Percentiles rank a stretch among this genome's conserved stretches.
Conservation (phyloP, 2,329 filamentous ascomycete genomes). For the Hawksworthiomyces lignivorus region DNA sequence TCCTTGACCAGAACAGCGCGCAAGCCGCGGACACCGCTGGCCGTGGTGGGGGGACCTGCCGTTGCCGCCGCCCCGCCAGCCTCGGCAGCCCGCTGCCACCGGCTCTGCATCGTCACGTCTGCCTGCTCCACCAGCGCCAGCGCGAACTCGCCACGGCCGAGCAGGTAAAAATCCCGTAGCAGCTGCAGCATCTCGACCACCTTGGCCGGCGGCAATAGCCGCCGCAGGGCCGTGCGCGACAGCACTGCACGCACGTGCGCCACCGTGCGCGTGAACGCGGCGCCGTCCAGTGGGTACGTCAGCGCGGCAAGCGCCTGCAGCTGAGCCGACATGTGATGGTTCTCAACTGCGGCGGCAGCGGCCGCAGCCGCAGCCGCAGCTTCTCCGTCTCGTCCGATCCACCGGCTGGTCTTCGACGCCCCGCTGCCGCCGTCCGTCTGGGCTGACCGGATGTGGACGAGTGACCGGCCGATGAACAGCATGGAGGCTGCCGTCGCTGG, state of each 20-base stretch:
- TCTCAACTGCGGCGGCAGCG: slow-evolving; percentile 35
- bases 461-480: slow-evolving; percentile 80
- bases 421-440: slow-evolving; percentile 21
- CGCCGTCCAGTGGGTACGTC: slow-evolving; percentile 64
- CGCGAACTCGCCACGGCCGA: slow-evolving; percentile 86
- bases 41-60: slow-evolving; percentile 8
- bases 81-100: slow-evolving; percentile 55
- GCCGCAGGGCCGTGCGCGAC: slow-evolving; percentile 75
- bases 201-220: slow-evolving; percentile 67
- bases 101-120: slow-evolving; percentile 67
- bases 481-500: slow-evolving; percentile 70
- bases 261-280: slow-evolving; percentile 63
- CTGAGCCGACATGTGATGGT: slow-evolving; percentile 52
- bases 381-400: slow-evolving; percentile 1
- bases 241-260: slow-evolving; percentile 71
- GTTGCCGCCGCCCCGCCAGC: not conserved
- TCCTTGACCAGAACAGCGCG: slow-evolving; percentile 70
- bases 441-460: slow-evolving; percentile 64
- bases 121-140: slow-evolving; percentile 79
- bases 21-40: slow-evolving; percentile 40
- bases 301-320: slow-evolving; percentile 61
- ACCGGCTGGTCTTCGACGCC: not conserved
- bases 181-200: slow-evolving; percentile 72
- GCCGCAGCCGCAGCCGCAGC: not conserved
- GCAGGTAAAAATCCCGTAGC: slow-evolving; percentile 77